A percentile compares a stretch with the other conserved stretches of the same genome.
Evolutionary conservation across 169 alveolate genomes (phyloP).

Genomic region (Cryptosporidium muris): DNA sequence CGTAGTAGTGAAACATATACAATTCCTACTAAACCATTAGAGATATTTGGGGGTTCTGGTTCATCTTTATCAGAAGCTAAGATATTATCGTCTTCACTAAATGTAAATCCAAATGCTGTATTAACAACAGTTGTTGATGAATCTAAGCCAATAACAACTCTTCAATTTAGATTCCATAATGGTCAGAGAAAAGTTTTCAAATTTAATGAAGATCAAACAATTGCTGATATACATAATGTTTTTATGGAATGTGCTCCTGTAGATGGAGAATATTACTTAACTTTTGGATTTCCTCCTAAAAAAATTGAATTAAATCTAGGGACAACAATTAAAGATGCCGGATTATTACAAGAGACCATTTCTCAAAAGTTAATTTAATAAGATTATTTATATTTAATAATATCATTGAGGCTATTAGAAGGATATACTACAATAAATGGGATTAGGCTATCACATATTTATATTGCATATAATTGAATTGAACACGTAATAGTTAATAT

Average conservation of each 20-base stretch:
- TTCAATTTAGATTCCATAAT: constrained; percentile 85
- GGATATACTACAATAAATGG: too few species aligned
- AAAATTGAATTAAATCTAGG: constrained; percentile 48
- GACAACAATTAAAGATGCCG: constrained; percentile 74
- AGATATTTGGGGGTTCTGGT: constrained; percentile 83
- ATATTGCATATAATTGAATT: too few species aligned
- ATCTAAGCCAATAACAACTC: constrained; percentile 79
- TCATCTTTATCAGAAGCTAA: constrained; percentile 71
- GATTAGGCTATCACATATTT: too few species aligned
- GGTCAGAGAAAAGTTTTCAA: constrained; percentile 82
- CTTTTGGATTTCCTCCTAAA: constrained; percentile 86
- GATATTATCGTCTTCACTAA: constrained; percentile 60
- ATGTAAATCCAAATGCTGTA: constrained; percentile 30
- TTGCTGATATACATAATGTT: constrained; percentile 79
- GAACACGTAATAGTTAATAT: too few species aligned
- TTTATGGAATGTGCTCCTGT: constrained; percentile 86
- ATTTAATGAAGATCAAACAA: constrained; percentile 76
- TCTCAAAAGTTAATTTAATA: constrained; percentile 63
- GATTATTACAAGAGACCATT: constrained; percentile 71
- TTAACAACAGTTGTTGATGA: constrained; percentile 73
- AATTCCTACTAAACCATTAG: constrained; percentile 65
- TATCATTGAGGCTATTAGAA: neutral
- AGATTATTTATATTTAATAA: neutral
- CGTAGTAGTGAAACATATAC: constrained; percentile 73
- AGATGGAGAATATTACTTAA: constrained; percentile 81